phyloP scores from a whole-genome alignment of 2,329 filamentous ascomycete genomes.

The Eurotiales sp. region DNA sequence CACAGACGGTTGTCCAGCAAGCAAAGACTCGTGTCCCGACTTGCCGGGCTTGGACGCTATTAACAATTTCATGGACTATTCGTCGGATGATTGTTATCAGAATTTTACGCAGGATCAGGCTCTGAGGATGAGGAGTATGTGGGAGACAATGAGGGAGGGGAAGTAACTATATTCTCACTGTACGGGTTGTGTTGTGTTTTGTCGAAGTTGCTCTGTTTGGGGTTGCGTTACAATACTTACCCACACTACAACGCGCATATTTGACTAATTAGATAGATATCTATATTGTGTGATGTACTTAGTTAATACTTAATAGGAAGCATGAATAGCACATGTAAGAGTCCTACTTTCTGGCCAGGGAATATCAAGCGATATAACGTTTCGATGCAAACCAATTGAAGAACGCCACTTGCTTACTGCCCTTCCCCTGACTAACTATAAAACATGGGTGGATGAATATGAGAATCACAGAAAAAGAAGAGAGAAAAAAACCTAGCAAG shows the following conservation, averaged over 20 bases:
- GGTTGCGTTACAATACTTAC: not conserved
- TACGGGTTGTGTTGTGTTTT: not conserved
- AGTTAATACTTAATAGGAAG: not conserved
- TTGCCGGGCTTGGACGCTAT: conserved; percentile 48
- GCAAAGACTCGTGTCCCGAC: conserved; percentile 50
- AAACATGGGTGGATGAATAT: not conserved
- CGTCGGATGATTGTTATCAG: conserved; percentile 53
- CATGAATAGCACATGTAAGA: conserved; percentile 7
- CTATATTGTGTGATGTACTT: too few relatives aligned
- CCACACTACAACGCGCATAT: not conserved
- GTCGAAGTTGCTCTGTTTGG: not conserved
- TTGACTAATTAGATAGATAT: not conserved
- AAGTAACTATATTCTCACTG: conserved; percentile 23
- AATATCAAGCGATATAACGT: not conserved
- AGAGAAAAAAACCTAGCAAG: not conserved
- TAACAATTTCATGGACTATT: conserved; percentile 61
- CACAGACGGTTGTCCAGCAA: conserved; percentile 54
- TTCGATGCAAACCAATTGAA: not conserved
- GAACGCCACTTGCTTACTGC: not conserved
- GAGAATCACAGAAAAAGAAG: not conserved
- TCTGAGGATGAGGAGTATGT: conserved; percentile 51
- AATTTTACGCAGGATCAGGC: conserved; percentile 50
- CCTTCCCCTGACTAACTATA: not conserved
- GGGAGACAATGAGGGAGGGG: conserved; percentile 39
- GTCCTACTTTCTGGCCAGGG: not conserved